A percentile compares a stretch with the other conserved stretches of the same genome.
phyloP scores from a whole-genome alignment of 108 stramenopile species.

The Aurantiochytrium sp. region DNA sequence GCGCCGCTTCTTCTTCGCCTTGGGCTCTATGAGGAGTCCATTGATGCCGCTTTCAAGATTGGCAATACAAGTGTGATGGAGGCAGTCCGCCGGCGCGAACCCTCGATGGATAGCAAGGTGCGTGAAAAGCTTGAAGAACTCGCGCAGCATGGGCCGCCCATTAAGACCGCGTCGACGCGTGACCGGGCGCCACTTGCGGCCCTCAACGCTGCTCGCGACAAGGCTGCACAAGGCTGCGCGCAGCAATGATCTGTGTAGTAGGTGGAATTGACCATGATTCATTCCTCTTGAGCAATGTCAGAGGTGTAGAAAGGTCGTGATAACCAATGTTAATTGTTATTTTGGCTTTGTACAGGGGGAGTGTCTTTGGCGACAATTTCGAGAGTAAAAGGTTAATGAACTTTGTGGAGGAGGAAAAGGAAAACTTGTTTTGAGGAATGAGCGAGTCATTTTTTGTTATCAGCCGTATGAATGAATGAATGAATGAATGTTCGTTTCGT shows the following conservation, averaged over 20 bases:
- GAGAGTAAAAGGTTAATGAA: no score
- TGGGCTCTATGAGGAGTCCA: neutral
- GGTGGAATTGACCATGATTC: no score
- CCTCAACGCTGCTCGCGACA: neutral
- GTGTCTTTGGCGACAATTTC: no score
- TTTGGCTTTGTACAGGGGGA: no score
- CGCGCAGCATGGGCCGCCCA: neutral
- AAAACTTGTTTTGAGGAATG: no score
- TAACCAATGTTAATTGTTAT: no score
- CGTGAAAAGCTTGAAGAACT: neutral
- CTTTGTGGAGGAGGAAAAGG: no score
- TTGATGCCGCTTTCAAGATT: neutral
- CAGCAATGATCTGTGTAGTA: neutral
- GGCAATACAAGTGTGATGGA: neutral
- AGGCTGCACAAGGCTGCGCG: neutral
- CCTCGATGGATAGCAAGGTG: neutral
- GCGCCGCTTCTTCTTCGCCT: neutral
- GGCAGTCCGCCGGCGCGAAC: neutral
- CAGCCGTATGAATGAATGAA: no score
- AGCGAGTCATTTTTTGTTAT: no score
- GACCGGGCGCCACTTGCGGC: neutral
- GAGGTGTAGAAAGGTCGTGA: no score
- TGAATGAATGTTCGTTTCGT: no score
- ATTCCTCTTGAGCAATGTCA: no score
- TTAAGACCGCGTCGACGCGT: neutral